phyloP scores from a whole-genome alignment of 148 eudicot genomes.

The Vaccinium corymbosum region DNA sequence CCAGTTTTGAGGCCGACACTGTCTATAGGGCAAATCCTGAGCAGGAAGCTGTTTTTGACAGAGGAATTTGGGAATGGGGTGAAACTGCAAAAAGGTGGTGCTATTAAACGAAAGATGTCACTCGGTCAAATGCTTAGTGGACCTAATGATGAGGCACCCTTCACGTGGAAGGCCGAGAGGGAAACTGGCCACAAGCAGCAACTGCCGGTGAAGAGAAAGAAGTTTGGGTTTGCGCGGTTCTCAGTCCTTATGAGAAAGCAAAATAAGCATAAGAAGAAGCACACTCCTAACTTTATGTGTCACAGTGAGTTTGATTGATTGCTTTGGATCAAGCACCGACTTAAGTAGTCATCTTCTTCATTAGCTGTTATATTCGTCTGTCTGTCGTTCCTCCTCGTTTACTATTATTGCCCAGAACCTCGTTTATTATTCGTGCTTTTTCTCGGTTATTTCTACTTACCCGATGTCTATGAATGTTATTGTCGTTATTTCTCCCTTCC shows the following conservation, averaged over 20 bases:
- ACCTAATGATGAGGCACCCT: constrained; percentile 30
- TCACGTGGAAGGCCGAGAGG: constrained; percentile 42
- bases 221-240: constrained; percentile 74
- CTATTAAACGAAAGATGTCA: constrained; percentile 52
- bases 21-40: constrained; percentile 93
- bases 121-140: constrained; percentile 82
- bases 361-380: neutral
- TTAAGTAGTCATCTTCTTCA: constrained; percentile 10
- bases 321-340: neutral
- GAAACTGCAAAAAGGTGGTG: constrained; percentile 15
- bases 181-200: constrained; percentile 33
- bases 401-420: neutral
- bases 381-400: constrained; percentile 1
- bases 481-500: neutral
- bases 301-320: neutral
- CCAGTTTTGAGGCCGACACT: constrained; percentile 59
- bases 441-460: neutral
- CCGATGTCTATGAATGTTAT: neutral
- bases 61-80: constrained; percentile 62
- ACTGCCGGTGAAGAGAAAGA: constrained; percentile 65
- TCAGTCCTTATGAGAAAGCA: constrained; percentile 63
- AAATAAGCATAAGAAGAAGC: constrained; percentile 69
- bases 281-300: constrained; percentile 28
- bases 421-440: neutral
- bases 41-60: constrained; percentile 71